These are phyloP conservation scores for Eucalyptus caleyi DNA, from an alignment of 345 rosid species.

Conservation along the genomic window DNA sequence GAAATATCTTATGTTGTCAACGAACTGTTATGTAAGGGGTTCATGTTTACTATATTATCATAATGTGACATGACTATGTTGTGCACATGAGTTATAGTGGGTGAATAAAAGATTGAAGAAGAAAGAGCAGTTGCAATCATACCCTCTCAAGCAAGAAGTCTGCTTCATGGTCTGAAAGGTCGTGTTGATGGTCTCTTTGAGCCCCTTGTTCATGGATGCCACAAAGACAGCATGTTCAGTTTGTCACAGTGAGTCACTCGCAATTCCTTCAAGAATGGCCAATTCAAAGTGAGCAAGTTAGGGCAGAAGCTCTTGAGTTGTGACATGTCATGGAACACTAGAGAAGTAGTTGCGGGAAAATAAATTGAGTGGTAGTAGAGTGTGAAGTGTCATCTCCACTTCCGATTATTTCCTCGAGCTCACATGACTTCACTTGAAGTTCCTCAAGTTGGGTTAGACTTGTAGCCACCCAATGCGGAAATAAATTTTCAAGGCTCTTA, in stretches of 20 bases:
- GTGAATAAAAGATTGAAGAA: background rate
- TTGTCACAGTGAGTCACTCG: background rate
- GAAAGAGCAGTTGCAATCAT: background rate
- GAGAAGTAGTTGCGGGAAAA: background rate
- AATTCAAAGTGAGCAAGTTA: background rate
- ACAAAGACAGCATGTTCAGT: background rate
- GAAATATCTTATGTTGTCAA: too few species aligned
- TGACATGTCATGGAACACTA: background rate
- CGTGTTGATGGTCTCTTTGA: background rate
- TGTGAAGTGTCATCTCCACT: background rate
- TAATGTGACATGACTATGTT: rapidly evolving
- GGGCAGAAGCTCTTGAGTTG: background rate
- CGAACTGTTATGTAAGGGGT: rapidly evolving
- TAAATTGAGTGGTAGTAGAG: background rate
- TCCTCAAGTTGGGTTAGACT: background rate
- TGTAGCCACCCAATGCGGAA: background rate
- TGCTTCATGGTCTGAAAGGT: background rate
- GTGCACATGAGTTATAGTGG: background rate
- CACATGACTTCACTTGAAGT: background rate
- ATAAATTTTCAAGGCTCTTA: background rate
- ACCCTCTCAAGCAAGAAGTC: background rate
- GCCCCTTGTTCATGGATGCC: background rate
- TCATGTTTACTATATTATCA: background rate
- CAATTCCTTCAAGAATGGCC: background rate
- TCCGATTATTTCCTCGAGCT: rapidly evolving